A percentile compares a stretch with the other conserved stretches of the same genome.
Evolutionary conservation across 2,329 filamentous ascomycete genomes (phyloP).

Genomic region (Helminthosporium solani): DNA sequence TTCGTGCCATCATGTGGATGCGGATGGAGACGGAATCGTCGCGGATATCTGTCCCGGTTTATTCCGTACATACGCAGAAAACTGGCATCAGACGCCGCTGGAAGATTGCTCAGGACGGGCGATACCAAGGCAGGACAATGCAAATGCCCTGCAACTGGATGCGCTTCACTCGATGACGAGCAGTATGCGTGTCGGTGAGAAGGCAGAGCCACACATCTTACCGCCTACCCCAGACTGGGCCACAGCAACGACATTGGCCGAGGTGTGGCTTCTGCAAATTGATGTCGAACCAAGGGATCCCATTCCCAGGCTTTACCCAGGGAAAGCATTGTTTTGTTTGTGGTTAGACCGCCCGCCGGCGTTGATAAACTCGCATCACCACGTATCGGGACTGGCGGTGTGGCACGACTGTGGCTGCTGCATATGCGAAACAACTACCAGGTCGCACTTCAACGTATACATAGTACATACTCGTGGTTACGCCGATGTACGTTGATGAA

Average conservation of each 20-base stretch:
- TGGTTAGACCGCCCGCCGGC: too few species aligned
- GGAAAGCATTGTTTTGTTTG: too few species aligned
- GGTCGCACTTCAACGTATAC: neutral
- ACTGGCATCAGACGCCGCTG: too few species aligned
- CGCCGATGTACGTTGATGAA: too few species aligned
- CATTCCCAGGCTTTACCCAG: too few species aligned
- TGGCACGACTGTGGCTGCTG: conserved; percentile 1
- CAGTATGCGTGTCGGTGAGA: too few species aligned
- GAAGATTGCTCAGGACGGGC: too few species aligned
- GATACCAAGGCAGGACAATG: too few species aligned
- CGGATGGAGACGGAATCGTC: neutral
- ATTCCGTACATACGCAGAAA: neutral
- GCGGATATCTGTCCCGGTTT: neutral
- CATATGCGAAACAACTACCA: neutral
- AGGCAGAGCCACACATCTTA: neutral
- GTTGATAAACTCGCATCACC: neutral
- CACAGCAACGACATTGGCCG: neutral
- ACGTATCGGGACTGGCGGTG: neutral
- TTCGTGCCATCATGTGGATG: conserved; percentile 6
- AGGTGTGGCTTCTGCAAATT: neutral
- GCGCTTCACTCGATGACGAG: too few species aligned
- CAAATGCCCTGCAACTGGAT: too few species aligned
- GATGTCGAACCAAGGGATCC: neutral
- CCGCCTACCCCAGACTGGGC: neutral
- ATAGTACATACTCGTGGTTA: too few species aligned